Evolutionary conservation across 2,329 filamentous ascomycete species (phyloP).

Genomic region (Sclerotiophoma versabilis): DNA sequence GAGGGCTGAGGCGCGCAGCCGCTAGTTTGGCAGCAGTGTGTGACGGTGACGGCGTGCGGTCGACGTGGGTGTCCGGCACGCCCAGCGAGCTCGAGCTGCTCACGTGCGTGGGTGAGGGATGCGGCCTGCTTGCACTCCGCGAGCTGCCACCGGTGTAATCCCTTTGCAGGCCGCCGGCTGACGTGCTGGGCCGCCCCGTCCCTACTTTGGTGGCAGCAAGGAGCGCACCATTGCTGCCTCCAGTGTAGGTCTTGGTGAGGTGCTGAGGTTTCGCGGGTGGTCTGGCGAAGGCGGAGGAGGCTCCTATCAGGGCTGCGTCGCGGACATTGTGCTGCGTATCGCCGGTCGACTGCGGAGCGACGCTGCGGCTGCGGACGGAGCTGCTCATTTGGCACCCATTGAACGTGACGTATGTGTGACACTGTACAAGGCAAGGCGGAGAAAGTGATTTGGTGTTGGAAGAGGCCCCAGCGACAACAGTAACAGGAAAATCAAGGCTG

Average conservation of each 20-base stretch:
- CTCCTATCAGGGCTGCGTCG: constrained; percentile 58
- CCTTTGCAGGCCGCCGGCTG: constrained; percentile 31
- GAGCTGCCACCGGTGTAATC: constrained; percentile 44
- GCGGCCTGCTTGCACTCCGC: constrained; percentile 30
- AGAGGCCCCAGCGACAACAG: background rate
- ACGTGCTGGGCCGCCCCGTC: constrained; percentile 29
- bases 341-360: constrained; percentile 40
- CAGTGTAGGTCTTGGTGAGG: constrained; percentile 49
- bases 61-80: constrained; percentile 36
- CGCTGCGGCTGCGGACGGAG: constrained; percentile 41
- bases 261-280: constrained; percentile 52
- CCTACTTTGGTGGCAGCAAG: constrained; percentile 55
- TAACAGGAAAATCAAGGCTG: background rate
- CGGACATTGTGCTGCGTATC: constrained; percentile 48
- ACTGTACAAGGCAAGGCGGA: background rate
- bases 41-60: constrained; percentile 59
- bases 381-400: constrained; percentile 48
- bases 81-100: constrained; percentile 43
- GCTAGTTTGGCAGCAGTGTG: constrained; percentile 68
- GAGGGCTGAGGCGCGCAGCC: constrained; percentile 66
- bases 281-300: constrained; percentile 57
- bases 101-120: constrained; percentile 29
- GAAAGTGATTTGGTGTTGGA: background rate
- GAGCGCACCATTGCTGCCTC: constrained; percentile 52
- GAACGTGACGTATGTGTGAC: constrained; percentile 20